These are phyloP conservation scores for Amphibolis antarctica DNA, from an alignment of 106 monocot genomes.

Conservation along the genomic window DNA sequence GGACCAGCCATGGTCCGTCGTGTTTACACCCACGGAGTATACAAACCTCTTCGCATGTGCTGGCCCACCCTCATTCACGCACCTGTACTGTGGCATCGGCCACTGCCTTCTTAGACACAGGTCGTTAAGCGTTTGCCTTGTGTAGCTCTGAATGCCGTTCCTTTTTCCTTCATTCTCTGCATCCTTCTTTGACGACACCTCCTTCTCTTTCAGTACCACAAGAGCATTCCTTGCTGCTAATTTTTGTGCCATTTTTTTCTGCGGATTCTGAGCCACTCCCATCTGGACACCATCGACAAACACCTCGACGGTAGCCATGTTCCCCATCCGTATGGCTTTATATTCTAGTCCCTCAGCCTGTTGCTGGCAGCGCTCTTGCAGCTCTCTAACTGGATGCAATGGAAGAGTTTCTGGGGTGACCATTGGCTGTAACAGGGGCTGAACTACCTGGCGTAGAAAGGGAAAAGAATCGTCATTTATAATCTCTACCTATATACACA, in stretches of 20 bases:
- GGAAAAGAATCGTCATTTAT: not conserved
- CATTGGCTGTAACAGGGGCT: constrained; percentile 86
- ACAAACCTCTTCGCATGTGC: constrained; percentile 91
- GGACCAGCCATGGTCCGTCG: constrained; percentile 75
- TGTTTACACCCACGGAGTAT: constrained; percentile 85
- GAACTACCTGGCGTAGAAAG: constrained; percentile 46
- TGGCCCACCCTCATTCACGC: constrained; percentile 87
- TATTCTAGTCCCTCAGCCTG: constrained; percentile 87
- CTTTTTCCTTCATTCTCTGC: constrained; percentile 33
- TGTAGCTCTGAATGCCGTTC: constrained; percentile 42
- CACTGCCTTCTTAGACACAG: constrained; percentile 84
- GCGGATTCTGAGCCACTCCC: constrained; percentile 78
- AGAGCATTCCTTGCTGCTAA: constrained; percentile 90
- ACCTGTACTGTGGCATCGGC: constrained; percentile 93
- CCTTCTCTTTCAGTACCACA: constrained; percentile 65
- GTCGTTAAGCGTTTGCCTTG: constrained; percentile 89
- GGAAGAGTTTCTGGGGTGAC: constrained; percentile 94
- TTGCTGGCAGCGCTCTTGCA: constrained; percentile 95
- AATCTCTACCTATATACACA: no score
- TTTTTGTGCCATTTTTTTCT: constrained; percentile 99
- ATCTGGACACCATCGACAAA: constrained; percentile 85
- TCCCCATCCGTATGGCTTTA: constrained; percentile 61
- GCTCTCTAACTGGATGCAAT: constrained; percentile 94
- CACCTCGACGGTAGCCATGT: constrained; percentile 81
- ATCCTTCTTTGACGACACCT: constrained; percentile 22